phyloP scores from a whole-genome alignment of 805 yeast genomes.

The Hanseniaspora osmophila region DNA sequence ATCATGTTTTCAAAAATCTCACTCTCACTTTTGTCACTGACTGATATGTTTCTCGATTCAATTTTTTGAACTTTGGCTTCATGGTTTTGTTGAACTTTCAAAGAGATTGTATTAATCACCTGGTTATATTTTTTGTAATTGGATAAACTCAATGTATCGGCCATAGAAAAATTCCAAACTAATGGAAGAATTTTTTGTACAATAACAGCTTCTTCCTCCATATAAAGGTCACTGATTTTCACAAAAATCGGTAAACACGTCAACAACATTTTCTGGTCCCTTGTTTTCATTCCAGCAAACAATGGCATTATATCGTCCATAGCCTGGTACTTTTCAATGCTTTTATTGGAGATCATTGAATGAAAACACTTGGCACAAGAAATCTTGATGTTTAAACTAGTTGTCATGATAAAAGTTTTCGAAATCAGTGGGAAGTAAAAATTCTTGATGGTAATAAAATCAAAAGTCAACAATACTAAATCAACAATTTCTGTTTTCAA shows the following conservation, averaged over 20 bases:
- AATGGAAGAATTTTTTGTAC: conserved; percentile 43
- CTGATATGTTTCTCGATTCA: not conserved
- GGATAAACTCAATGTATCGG: conserved; percentile 27
- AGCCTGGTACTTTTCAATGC: conserved; percentile 57
- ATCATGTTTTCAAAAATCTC: conserved; percentile 8
- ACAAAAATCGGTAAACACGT: conserved; percentile 26
- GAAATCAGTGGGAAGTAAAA: conserved; percentile 62
- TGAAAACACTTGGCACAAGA: conserved; percentile 49
- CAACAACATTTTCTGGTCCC: conserved; percentile 51
- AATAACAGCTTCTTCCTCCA: conserved; percentile 34
- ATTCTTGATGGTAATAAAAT: conserved; percentile 58
- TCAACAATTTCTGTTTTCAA: conserved; percentile 26
- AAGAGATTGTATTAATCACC: conserved; percentile 29
- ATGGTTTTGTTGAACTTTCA: conserved; percentile 28
- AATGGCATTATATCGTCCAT: conserved; percentile 74
- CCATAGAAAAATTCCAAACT: conserved; percentile 35
- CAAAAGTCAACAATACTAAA: conserved; percentile 33
- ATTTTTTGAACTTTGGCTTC: conserved; percentile 6
- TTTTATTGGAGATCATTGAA: conserved; percentile 39
- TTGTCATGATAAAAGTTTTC: conserved; percentile 68
- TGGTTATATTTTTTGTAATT: conserved; percentile 29
- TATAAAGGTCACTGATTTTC: conserved; percentile 20
- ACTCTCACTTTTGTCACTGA: conserved; percentile 8
- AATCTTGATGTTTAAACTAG: conserved; percentile 65
- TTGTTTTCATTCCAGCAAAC: conserved; percentile 57